Evolutionary conservation across 2,329 filamentous ascomycete species (phyloP), one percentile per base, ranked within the genome.

Genomic region (Alternaria triticina): DNA sequence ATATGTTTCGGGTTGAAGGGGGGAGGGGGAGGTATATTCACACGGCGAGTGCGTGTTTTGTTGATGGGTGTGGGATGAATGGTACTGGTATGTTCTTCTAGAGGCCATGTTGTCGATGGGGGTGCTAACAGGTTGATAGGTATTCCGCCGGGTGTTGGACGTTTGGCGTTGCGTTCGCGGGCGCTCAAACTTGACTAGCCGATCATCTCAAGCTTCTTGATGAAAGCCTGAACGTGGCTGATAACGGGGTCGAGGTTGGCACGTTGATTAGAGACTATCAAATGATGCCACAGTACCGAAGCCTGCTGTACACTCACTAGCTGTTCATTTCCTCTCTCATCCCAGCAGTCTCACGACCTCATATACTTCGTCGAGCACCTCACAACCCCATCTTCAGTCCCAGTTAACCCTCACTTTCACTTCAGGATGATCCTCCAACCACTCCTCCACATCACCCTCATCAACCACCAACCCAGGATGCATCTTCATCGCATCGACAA

Each of bases 1-100:
- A 76, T 60, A 40, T 73, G 54, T 73, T 74, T 44, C 68, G 72
- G 28, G 61, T 74, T 0, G 73, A 75, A 36, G 58, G 58, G 4
- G 67, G 68, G 2, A 70, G 62, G 56, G 71, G 74, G 45, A 68
- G 67, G 51, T 74, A 70, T 28, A 51, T 66, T 40, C 73, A 75
- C 49, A 75, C 72, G 12, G 70, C 66, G 17, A 70, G 66, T 50
- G 60, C 65, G 20, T 75, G 72, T 57, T 71, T 75, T 11, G 62
- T 67, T 8, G 62, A 65, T 50, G 72, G 72, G 5, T 75, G 72
- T 60, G 72, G 72, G 12, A 59, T 70, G 64, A 68, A 68, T 47
- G 61, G 61, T 11, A 67, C 66, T 20, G n/a, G n/a, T n/a, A n/a
- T n/a, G n/a, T n/a, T n/a, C n/a, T n/a, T n/a, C n/a, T n/a, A n/a